Evolutionary conservation across 139 green algal species (phyloP).

Genomic region (Chlamydomonas schloesseri): DNA sequence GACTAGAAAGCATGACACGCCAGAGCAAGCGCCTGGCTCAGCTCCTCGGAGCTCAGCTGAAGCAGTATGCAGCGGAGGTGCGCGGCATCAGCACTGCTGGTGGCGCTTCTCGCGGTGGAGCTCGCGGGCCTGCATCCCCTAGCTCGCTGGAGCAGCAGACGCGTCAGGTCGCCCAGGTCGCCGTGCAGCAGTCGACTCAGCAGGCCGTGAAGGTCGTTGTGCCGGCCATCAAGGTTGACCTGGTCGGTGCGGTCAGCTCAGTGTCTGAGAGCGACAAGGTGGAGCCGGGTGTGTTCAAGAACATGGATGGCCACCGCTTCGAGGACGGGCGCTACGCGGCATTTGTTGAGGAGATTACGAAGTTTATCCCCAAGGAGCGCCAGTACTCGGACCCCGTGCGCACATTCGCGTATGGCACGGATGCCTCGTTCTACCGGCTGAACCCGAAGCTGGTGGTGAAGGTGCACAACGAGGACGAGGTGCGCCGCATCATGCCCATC

Average conservation of each 20-base stretch:
- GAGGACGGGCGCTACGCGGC: constrained; percentile 93
- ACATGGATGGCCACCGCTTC: constrained; percentile 62
- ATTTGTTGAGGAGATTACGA: constrained; percentile 86
- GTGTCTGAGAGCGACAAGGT: constrained; percentile 57
- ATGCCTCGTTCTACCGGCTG: constrained; percentile 95
- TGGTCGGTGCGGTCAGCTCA: constrained; percentile 73
- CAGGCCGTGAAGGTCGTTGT: constrained; percentile 37
- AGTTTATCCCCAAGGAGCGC: constrained; percentile 86
- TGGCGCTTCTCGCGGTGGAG: too few species aligned
- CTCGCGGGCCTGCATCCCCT: too few species aligned
- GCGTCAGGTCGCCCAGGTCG: constrained; percentile 30
- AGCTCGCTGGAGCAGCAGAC: constrained; percentile 6
- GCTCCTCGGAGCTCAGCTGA: constrained; percentile 24
- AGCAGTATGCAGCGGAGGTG: constrained; percentile 12
- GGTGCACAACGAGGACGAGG: constrained; percentile 92
- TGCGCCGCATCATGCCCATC: constrained; percentile 88
- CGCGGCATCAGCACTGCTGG: constrained; percentile 5
- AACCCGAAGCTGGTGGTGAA: constrained; percentile 87
- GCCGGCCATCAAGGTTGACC: constrained; percentile 66
- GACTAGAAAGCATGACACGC: background rate
- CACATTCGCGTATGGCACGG: constrained; percentile 92
- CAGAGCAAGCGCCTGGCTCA: constrained; percentile 36
- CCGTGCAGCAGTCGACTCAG: constrained; percentile 26
- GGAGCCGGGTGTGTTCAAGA: constrained; percentile 68
- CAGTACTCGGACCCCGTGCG: constrained; percentile 91